Evolutionary conservation across 192 early-diverging fungal species (phyloP).

Genomic region (Lunasporangiospora selenospora): DNA sequence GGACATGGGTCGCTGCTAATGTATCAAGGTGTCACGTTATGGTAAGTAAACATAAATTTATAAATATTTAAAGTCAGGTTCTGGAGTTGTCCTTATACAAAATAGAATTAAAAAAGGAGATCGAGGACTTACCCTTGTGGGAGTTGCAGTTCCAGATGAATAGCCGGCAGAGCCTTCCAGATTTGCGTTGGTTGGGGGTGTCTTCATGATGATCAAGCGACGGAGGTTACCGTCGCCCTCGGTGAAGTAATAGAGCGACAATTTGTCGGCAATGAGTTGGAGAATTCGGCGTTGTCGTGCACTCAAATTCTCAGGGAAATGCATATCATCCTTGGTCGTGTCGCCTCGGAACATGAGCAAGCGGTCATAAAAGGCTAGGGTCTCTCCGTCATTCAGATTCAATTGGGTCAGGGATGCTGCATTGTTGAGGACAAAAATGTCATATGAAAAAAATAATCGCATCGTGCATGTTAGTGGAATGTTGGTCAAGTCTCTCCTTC

Average conservation of each 20-base stretch:
- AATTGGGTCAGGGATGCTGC: slow-evolving; percentile 50
- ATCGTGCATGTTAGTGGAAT: background rate
- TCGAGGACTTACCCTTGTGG: slow-evolving; percentile 16
- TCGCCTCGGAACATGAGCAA: slow-evolving; percentile 77
- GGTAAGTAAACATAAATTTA: background rate
- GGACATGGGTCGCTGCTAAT: slow-evolving; percentile 44
- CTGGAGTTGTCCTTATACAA: too few relatives aligned
- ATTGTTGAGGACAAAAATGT: background rate
- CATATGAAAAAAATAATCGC: background rate
- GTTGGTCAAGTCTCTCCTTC: too few relatives aligned
- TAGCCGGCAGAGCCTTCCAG: slow-evolving; percentile 2
- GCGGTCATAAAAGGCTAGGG: slow-evolving; percentile 73
- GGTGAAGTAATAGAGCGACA: slow-evolving; percentile 59
- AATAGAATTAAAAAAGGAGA: too few relatives aligned
- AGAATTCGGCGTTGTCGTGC: slow-evolving; percentile 65
- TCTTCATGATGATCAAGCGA: slow-evolving; percentile 51
- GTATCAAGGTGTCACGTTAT: background rate
- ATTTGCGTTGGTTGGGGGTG: slow-evolving; percentile 12
- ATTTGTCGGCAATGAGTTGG: slow-evolving; percentile 75
- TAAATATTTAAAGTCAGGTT: too few relatives aligned
- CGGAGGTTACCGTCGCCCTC: slow-evolving; percentile 59
- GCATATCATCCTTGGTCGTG: slow-evolving; percentile 66
- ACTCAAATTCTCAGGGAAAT: slow-evolving; percentile 66
- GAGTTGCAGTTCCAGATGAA: background rate
- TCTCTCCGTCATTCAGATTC: slow-evolving; percentile 75